Percentiles rank a stretch among this genome's conserved stretches.
Conservation (phyloP, 257 asterid genomes). For the Penstemon davidsonii region DNA sequence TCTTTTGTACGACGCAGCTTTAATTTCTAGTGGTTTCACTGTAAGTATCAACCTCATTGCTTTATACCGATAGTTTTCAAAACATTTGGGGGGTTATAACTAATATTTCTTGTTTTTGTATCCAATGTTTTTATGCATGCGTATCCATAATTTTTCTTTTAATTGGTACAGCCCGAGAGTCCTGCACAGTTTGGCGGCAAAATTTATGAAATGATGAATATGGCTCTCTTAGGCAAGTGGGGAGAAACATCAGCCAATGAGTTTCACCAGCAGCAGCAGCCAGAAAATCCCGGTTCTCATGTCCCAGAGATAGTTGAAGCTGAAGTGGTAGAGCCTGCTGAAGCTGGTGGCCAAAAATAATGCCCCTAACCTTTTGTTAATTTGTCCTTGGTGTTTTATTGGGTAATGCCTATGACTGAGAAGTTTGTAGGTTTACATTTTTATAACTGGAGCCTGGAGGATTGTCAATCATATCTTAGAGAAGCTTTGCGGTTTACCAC, state of each 20-base stretch:
- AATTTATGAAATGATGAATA: slow-evolving; percentile 93
- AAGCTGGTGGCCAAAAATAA: slow-evolving; percentile 57
- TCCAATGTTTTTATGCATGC: neutral
- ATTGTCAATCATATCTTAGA: too few species aligned
- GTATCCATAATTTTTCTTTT: neutral
- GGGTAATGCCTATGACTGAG: too few species aligned
- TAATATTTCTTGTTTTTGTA: neutral
- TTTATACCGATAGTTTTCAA: neutral
- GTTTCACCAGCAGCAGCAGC: slow-evolving; percentile 52
- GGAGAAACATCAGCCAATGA: slow-evolving; percentile 33
- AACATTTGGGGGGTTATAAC: too few species aligned
- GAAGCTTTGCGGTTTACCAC: too few species aligned
- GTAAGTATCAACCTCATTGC: slow-evolving; percentile 42
- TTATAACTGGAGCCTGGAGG: too few species aligned
- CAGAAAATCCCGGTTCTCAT: slow-evolving; percentile 24
- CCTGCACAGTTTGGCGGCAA: slow-evolving; percentile 96
- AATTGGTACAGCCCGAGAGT: slow-evolving; percentile 73
- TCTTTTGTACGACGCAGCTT: slow-evolving; percentile 85
- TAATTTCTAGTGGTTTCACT: slow-evolving; percentile 92
- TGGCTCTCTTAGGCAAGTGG: slow-evolving; percentile 84
- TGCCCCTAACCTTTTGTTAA: neutral
- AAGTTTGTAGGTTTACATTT: too few species aligned
- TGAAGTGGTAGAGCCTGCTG: slow-evolving; percentile 72
- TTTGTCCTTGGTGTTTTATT: too few species aligned
- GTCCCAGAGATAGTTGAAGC: slow-evolving; percentile 65